Evolutionary conservation across 1,284 basidiomycete genomes (phyloP), one percentile per base, ranked within the genome.

Genomic region (Puccinia hordei): DNA sequence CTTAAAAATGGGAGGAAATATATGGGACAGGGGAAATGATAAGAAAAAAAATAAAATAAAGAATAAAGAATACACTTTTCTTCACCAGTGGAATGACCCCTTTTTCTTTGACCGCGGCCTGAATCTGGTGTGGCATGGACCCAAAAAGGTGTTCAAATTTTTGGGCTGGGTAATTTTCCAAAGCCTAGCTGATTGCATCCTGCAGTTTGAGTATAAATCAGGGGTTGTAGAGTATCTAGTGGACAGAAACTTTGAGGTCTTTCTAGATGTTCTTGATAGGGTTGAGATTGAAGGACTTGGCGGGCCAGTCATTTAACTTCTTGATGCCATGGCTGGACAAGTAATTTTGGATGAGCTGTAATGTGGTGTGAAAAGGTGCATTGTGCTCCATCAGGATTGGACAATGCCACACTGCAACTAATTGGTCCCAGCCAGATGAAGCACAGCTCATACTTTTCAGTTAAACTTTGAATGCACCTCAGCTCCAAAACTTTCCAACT

Each of bases 291-390:
- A 44, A 44, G 15, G 68, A 71, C 38, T 71, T 41, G 5, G 41
- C 17, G 2, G 68, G 41, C 68, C 68, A 71, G 24, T 71, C 22
- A 24, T 71, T 24, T 13, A 71, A 49, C 41, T 71, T 71, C 22
- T 19, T 46, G 38, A 71, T 27, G 12, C 17, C 17, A 6, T 49
- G 8, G 6, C 38, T 33, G 17, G 15, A 17, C 51, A 24, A 44
- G 44, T 41, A 71, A 8, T 71, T 19, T 2, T 17, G 41, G 44
- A 22, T 49, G 5, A 51, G 17, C 10, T n/a, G n/a, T n/a, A 41
- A 17, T 49, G 68, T n/a, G 22, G 68, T 71, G 68, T 71, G 68
- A 8, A 71, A 41, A 10, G 68, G 68, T 24, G 68, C 19, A 49
- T 71, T 71, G 22, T 71, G 41, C 24, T 71, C 41, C 68, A 71